A percentile compares a stretch with the other conserved stretches of the same genome.
Conservation (phyloP, 2,329 filamentous ascomycete genomes). For the Beauveria caledonica region DNA sequence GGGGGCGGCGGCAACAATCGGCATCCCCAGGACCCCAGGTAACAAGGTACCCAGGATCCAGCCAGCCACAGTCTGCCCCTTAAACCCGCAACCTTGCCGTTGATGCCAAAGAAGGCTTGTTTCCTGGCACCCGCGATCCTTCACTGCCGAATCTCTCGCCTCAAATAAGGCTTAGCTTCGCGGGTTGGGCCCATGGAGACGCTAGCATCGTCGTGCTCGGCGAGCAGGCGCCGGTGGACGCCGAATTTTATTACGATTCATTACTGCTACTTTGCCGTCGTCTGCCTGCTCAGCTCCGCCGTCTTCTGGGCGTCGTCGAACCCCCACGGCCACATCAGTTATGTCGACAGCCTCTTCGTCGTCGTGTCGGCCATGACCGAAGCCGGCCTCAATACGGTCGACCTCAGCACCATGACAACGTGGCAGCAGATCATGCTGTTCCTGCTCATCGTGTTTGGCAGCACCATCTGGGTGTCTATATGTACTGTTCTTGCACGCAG, state of each 20-base stretch:
- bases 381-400: constrained; percentile 60
- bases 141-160: too few species aligned
- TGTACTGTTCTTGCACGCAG: constrained; percentile 54
- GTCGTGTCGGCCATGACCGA: constrained; percentile 59
- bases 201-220: not conserved
- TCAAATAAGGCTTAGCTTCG: not conserved
- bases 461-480: constrained; percentile 57
- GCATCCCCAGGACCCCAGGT: too few species aligned
- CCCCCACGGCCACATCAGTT: constrained; percentile 43
- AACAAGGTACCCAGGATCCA: not conserved
- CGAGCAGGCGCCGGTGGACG: constrained; percentile 25
- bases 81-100: not conserved
- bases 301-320: constrained; percentile 54
- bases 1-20: not conserved
- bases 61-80: not conserved
- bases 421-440: constrained; percentile 62
- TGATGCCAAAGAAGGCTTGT: not conserved
- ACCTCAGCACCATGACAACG: constrained; percentile 54
- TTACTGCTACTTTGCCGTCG: constrained; percentile 56
- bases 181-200: not conserved
- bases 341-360: constrained; percentile 59
- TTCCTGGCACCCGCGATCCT: not conserved
- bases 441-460: constrained; percentile 56
- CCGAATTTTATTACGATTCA: constrained; percentile 58
- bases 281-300: constrained; percentile 45